Evolutionary conservation across 306 rosid genomes (phyloP).

Genomic region (Castanea crenata): DNA sequence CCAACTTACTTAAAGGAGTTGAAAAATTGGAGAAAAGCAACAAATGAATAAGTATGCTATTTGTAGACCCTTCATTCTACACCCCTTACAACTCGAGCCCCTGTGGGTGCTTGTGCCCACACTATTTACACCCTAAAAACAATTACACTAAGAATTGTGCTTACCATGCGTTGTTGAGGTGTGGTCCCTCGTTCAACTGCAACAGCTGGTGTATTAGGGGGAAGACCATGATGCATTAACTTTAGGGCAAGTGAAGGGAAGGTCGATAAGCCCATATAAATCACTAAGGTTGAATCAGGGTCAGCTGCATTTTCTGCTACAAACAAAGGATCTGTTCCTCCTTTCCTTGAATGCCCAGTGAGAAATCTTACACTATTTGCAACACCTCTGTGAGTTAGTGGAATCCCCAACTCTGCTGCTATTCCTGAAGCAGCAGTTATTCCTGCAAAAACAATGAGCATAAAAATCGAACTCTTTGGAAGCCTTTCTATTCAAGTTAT

Average conservation of each 20-base stretch:
- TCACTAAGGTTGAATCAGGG: conserved; percentile 82
- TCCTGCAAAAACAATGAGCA: conserved; percentile 44
- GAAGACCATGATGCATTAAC: conserved; percentile 78
- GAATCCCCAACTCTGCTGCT: conserved; percentile 86
- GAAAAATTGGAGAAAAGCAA: neutral
- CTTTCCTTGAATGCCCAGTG: conserved; percentile 91
- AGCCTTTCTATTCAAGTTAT: neutral
- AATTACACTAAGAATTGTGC: conserved; percentile 13
- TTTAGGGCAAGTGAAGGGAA: conserved; percentile 83
- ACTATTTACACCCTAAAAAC: neutral
- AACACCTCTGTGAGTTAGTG: conserved; percentile 84
- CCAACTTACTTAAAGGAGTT: neutral
- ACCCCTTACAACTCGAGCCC: too few species aligned
- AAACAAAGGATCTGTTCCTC: conserved; percentile 86
- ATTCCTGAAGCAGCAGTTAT: conserved; percentile 98
- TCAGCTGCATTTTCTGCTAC: conserved; percentile 93
- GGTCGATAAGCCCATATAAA: conserved; percentile 94
- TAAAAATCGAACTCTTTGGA: neutral
- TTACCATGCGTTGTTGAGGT: conserved; percentile 74
- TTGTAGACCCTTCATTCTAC: too few species aligned
- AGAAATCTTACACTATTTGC: conserved; percentile 84
- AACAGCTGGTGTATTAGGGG: conserved; percentile 76
- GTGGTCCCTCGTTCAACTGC: conserved; percentile 97
- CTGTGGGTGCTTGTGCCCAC: too few species aligned
- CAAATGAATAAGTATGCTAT: neutral